A percentile compares a stretch with the other conserved stretches of the same genome.
phyloP scores from a whole-genome alignment of 768 basidiomycete species.

The Boletellus emodensis region DNA sequence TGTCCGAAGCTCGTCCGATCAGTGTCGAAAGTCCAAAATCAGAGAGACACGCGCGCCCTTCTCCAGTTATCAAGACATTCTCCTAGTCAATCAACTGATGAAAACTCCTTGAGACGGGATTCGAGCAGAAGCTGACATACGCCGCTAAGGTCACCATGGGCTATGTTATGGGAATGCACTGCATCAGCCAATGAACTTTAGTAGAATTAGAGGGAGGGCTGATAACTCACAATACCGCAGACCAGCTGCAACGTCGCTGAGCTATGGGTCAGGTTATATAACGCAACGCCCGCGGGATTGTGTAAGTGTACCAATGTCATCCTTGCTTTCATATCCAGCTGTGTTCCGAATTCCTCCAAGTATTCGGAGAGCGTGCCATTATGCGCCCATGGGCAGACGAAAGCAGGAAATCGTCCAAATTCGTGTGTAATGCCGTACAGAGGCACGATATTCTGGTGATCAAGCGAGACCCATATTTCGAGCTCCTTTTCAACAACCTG shows the following conservation, averaged over 20 bases:
- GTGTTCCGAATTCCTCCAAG: constrained; percentile 15
- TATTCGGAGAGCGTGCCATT: constrained; percentile 31
- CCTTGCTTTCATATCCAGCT: constrained; percentile 13
- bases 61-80: constrained; percentile 19
- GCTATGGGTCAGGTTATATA: constrained; percentile 13
- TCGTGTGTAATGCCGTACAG: constrained; percentile 24
- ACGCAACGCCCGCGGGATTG: not conserved
- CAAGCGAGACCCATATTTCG: constrained; percentile 27
- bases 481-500: constrained; percentile 30
- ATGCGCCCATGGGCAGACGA: constrained; percentile 34
- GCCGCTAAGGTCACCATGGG: constrained; percentile 41
- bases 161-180: constrained; percentile 23
- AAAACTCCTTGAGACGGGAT: not conserved
- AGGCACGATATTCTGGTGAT: constrained; percentile 30
- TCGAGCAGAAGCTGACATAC: constrained; percentile 11
- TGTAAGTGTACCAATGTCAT: constrained; percentile 13
- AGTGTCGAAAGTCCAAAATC: constrained; percentile 32
- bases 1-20: constrained; percentile 8
- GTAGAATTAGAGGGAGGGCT: not conserved
- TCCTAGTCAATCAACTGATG: constrained; percentile 6
- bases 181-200: not conserved
- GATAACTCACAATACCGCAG: constrained; percentile 17
- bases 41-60: constrained; percentile 19
- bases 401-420: constrained; percentile 28
- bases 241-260: constrained; percentile 22